Conservation (phyloP, 305 asterid genomes). For the Fraxinus sp. region DNA sequence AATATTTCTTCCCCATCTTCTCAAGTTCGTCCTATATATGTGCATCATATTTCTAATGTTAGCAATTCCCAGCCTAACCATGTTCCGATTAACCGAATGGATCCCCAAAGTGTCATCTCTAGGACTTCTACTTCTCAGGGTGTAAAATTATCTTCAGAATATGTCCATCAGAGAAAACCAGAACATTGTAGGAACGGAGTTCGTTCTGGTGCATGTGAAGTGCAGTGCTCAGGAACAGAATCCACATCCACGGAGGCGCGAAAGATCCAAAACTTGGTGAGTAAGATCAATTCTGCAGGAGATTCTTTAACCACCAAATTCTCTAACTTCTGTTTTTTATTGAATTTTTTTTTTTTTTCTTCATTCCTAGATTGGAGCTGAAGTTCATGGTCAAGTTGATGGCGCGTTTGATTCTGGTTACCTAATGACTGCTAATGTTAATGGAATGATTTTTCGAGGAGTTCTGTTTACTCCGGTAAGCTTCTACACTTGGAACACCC, state of each 20-base stretch:
- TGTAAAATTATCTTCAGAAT: conserved; percentile 34
- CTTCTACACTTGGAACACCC: not conserved
- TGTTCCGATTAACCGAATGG: conserved; percentile 21
- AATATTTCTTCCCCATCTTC: not conserved
- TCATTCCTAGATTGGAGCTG: conserved; percentile 70
- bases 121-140: conserved; percentile 27
- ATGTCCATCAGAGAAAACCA: not conserved
- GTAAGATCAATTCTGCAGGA: not conserved
- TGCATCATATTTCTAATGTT: conserved; percentile 35
- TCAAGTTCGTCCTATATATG: conserved; percentile 41
- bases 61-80: conserved; percentile 33
- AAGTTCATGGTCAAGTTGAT: conserved; percentile 81
- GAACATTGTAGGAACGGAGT: not conserved
- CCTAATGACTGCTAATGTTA: conserved; percentile 85
- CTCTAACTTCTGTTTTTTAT: not conserved
- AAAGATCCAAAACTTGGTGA: conserved; percentile 51
- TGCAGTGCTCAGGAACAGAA: conserved; percentile 32
- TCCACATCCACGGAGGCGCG: conserved; percentile 37
- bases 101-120: conserved; percentile 23
- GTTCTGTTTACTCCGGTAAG: conserved; percentile 83
- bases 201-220: conserved; percentile 33
- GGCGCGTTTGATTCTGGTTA: conserved; percentile 92
- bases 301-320: not conserved
- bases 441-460: conserved; percentile 77
- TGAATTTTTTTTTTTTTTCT: not conserved